A percentile compares a stretch with the other conserved stretches of the same genome.
Conservation (phyloP, 2,329 filamentous ascomycete genomes). For the Colletotrichum costaricense region DNA sequence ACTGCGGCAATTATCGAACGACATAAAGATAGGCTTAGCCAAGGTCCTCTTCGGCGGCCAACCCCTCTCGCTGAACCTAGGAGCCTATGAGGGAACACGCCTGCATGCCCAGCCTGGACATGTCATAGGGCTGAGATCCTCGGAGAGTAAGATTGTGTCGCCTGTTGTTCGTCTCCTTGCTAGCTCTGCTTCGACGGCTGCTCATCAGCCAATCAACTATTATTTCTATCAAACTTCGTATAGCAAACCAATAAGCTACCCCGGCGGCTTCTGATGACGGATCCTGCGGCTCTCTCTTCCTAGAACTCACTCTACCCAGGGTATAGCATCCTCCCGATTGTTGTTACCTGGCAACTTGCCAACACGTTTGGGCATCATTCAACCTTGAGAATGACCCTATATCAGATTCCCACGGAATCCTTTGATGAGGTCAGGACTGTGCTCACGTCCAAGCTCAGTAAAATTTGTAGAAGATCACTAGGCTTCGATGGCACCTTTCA, state of each 20-base stretch:
- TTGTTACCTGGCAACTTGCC: neutral
- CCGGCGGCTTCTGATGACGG: neutral
- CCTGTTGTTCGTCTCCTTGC: neutral
- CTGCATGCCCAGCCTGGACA: slow-evolving; percentile 8
- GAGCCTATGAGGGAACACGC: slow-evolving; percentile 1
- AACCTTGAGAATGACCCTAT: neutral
- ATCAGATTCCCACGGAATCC: neutral
- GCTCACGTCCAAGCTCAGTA: neutral
- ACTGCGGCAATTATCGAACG: neutral
- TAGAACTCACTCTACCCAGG: neutral
- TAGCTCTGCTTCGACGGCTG: slow-evolving; percentile 5
- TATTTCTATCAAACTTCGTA: slow-evolving; percentile 13
- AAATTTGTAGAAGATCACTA: neutral
- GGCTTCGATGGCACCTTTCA: neutral
- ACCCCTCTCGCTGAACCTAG: slow-evolving; percentile 5
- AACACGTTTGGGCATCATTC: neutral
- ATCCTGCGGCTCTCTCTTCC: slow-evolving; percentile 25
- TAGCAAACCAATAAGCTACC: slow-evolving; percentile 21
- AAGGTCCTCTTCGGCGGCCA: neutral
- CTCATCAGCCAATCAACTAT: slow-evolving; percentile 15
- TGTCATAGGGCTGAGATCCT: slow-evolving; percentile 28
- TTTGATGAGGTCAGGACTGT: neutral
- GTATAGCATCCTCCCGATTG: slow-evolving; percentile 7
- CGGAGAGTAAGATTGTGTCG: neutral
- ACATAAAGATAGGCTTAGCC: neutral